Percentiles rank a stretch among this genome's conserved stretches.
phyloP scores from a whole-genome alignment of 106 monocot species.

The Allium cepa region DNA sequence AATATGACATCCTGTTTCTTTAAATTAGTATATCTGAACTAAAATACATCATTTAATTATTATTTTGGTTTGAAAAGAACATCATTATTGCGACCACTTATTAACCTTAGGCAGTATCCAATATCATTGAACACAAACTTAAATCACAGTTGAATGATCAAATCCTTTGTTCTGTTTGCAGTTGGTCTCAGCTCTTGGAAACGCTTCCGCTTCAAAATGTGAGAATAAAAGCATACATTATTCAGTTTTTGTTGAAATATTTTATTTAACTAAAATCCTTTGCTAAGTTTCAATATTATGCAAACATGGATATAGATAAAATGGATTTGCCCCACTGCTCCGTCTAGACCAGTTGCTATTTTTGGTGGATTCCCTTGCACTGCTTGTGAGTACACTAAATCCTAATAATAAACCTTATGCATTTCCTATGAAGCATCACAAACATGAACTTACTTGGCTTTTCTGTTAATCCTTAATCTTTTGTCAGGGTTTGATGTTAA shows the following conservation, averaged over 20 bases:
- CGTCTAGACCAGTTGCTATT: constrained; percentile 69
- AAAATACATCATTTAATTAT: not conserved
- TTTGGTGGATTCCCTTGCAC: constrained; percentile 94
- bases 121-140: too few relatives aligned
- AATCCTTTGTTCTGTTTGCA: constrained; percentile 24
- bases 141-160: not conserved
- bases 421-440: not conserved
- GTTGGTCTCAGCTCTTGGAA: constrained; percentile 92
- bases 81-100: not conserved
- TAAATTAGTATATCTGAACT: too few relatives aligned
- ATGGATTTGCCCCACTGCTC: constrained; percentile 98
- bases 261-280: not conserved
- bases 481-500: constrained; percentile 85
- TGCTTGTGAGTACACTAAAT: constrained; percentile 47
- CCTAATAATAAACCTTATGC: not conserved
- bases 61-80: not conserved
- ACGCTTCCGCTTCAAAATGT: constrained; percentile 92
- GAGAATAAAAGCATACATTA: constrained; percentile 14
- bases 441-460: too few relatives aligned
- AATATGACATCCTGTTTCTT: too few relatives aligned
- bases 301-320: constrained; percentile 52
- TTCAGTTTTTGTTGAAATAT: constrained; percentile 2
- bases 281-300: not conserved
- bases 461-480: too few relatives aligned
- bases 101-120: not conserved